Base-by-base conservation (phyloP, 2,329 filamentous ascomycete genomes). In the Exophiala xenobiotica region DNA sequence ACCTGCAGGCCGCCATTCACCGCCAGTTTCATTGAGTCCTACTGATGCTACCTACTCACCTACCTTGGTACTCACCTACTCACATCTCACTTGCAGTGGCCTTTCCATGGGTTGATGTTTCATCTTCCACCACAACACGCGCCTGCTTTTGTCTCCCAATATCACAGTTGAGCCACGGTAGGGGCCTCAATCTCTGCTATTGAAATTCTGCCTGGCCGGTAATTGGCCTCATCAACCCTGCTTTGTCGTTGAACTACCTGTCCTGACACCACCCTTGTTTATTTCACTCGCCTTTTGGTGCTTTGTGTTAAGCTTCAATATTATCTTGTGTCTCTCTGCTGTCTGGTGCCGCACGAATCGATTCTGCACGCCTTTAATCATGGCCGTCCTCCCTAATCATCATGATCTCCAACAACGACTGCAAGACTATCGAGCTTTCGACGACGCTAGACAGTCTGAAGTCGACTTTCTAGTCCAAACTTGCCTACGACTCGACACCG, bases 381-480 rank as follows among this genome's bases (percentile, higher is more conserved):
- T 49, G 47, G 42, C 54, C 24, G 38, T 22, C 9, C 37, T 53
- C 24, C 42, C 27, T n/a, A 46, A 37, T 12, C 38, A 37, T 7
- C 41, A 40, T 14, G 54, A 53, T 16, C 38, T 53, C 4, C 46
- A 22, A 11, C 39, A 48, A 24, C 41, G 46, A 6, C 42, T 56
- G 12, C 29, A 49, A 3, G 22, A 48, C 16, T 58, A 51, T 45
- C 46, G 51, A 11, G 19, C 27, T 16, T 54, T 57, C 42, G 57
- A 60, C 47, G 41, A 57, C 44, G 41, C 41, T 41, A 43, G 57
- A 29, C 57, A 59, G 23, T 26, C 24, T 3, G 54, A 59, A 22
- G 24, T 59, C 20, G 51, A 57, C 23, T 43, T 26, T n/a, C 45
- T 54, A 19, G 49, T 53, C n/a, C 27, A 49, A 31, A 45, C 44